Conservation (phyloP, 768 basidiomycete species). For the Candolleomyces efflorescens region DNA sequence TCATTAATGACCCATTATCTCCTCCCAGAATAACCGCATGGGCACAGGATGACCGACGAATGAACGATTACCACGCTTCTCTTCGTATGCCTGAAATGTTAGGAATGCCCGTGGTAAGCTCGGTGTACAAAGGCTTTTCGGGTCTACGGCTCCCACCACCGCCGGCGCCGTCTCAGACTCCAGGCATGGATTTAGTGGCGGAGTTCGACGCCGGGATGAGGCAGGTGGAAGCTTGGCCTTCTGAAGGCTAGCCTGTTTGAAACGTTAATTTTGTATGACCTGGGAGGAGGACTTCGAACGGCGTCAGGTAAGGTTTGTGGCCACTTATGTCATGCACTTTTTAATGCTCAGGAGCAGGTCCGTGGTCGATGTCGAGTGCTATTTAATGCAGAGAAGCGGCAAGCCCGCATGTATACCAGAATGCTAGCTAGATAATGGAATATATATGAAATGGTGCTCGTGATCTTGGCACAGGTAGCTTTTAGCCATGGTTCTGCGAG, state of each 20-base stretch:
- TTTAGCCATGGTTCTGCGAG: neutral
- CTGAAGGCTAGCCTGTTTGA: neutral
- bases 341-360: too few species aligned
- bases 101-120: neutral
- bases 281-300: neutral
- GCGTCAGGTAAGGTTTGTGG: neutral
- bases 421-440: neutral
- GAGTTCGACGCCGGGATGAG: neutral
- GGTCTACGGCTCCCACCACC: neutral
- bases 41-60: neutral
- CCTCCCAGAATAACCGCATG: neutral
- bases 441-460: neutral
- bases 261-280: neutral
- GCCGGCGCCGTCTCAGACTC: neutral
- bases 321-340: constrained; percentile 1
- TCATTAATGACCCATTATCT: neutral
- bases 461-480: neutral
- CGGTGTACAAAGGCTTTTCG: neutral
- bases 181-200: neutral
- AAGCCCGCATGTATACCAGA: neutral
- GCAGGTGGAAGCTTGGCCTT: neutral
- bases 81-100: neutral
- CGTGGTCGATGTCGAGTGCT: too few species aligned
- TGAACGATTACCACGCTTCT: neutral
- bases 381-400: too few species aligned